These are phyloP conservation scores for Jamesozyma piceae DNA, from an alignment of 805 yeast genomes.

Conservation along the genomic window DNA sequence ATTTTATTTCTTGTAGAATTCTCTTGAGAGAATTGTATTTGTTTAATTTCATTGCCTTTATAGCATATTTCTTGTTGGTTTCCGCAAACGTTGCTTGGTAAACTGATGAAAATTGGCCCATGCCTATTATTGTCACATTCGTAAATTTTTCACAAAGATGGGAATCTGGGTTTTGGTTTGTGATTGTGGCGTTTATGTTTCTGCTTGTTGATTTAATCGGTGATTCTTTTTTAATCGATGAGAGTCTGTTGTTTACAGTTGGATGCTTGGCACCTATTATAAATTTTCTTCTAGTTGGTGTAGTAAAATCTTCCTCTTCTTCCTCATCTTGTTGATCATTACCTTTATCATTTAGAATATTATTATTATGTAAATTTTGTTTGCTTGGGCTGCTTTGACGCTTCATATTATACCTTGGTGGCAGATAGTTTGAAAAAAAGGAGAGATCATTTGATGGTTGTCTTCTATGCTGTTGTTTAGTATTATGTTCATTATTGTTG, in stretches of 20 bases:
- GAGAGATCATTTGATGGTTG: neutral
- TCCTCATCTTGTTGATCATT: conserved; percentile 3
- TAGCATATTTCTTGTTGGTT: conserved; percentile 57
- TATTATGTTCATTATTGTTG: neutral
- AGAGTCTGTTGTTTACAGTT: neutral
- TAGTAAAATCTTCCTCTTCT: conserved; percentile 8
- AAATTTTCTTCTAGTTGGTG: conserved; percentile 20
- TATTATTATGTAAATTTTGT: neutral
- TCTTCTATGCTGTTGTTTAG: neutral
- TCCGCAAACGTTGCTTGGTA: conserved; percentile 66
- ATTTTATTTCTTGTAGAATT: conserved; percentile 26
- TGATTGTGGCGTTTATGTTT: neutral
- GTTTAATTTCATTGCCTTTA: conserved; percentile 66
- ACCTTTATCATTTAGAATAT: neutral
- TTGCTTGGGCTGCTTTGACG: neutral
- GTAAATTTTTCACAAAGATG: conserved; percentile 43
- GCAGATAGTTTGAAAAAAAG: conserved; percentile 6
- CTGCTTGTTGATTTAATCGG: conserved; percentile 2
- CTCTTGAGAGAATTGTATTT: conserved; percentile 21
- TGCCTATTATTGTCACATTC: conserved; percentile 62
- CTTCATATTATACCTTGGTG: conserved; percentile 2
- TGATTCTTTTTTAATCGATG: neutral
- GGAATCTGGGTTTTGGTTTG: conserved; percentile 22
- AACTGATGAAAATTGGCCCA: conserved; percentile 86
- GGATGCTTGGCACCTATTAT: conserved; percentile 10